phyloP scores from a whole-genome alignment of 768 basidiomycete genomes.

The Xerocomellus amylosporus region DNA sequence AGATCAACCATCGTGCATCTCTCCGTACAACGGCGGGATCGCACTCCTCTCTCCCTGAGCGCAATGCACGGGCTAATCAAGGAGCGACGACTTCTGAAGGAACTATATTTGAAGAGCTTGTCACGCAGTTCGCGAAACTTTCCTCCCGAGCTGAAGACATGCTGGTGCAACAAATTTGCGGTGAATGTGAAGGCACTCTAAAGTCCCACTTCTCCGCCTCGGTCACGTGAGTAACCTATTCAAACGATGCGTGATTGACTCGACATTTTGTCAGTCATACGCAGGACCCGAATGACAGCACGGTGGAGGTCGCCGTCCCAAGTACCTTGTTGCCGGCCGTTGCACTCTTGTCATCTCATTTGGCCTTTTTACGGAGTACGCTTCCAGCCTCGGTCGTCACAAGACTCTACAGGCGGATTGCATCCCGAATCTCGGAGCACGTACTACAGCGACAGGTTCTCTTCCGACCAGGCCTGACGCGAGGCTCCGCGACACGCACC shows the following conservation, averaged over 20 bases:
- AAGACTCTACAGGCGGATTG: slow-evolving; percentile 70
- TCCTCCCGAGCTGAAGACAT: slow-evolving; percentile 79
- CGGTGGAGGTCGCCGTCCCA: slow-evolving; percentile 49
- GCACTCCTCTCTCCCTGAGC: slow-evolving; percentile 51
- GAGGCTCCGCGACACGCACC: slow-evolving; percentile 24
- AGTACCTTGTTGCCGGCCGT: slow-evolving; percentile 74
- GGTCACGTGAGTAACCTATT: slow-evolving; percentile 36
- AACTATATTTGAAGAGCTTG: slow-evolving; percentile 78
- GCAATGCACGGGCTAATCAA: slow-evolving; percentile 15
- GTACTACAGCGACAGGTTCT: slow-evolving; percentile 81
- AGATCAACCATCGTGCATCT: slow-evolving; percentile 60
- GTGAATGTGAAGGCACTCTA: slow-evolving; percentile 75
- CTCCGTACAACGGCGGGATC: slow-evolving; percentile 54
- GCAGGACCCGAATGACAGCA: slow-evolving; percentile 8
- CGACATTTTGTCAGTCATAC: slow-evolving; percentile 7
- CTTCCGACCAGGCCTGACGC: slow-evolving; percentile 68
- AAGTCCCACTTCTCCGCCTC: slow-evolving; percentile 66
- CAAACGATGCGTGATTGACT: neutral
- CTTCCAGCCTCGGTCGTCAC: slow-evolving; percentile 60
- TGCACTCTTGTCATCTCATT: slow-evolving; percentile 75
- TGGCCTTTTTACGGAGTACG: slow-evolving; percentile 61
- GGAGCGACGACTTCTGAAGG: slow-evolving; percentile 44
- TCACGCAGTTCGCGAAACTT: slow-evolving; percentile 60
- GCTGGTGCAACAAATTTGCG: slow-evolving; percentile 76
- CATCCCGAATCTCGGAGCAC: slow-evolving; percentile 67